phyloP scores from a whole-genome alignment of 495 filamentous ascomycete species.

The Lophium mytilinum region DNA sequence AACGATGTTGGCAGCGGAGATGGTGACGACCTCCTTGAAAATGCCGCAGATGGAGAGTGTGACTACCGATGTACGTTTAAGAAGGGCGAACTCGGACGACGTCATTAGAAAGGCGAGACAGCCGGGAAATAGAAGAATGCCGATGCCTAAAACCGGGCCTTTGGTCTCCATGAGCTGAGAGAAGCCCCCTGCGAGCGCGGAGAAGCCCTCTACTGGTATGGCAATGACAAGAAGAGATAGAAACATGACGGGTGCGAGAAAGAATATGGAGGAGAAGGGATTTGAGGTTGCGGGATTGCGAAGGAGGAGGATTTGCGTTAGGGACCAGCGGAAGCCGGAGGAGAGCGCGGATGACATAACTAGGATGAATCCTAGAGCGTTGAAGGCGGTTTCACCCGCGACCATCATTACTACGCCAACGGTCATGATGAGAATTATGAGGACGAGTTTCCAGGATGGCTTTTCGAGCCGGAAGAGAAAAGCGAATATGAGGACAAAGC shows the following conservation, averaged over 20 bases:
- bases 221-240: conserved; percentile 69
- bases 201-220: conserved; percentile 75
- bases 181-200: conserved; percentile 54
- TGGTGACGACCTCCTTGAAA: conserved; percentile 98
- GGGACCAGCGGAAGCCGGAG: conserved; percentile 92
- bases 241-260: conserved; percentile 96
- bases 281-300: conserved; percentile 94
- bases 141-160: conserved; percentile 49
- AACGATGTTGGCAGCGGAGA: conserved; percentile 75
- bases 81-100: conserved; percentile 85
- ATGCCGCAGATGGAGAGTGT: conserved; percentile 95
- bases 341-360: conserved; percentile 90
- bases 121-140: conserved; percentile 81
- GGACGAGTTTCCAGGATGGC: conserved; percentile 74
- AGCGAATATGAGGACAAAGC: conserved; percentile 92
- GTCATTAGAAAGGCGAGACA: conserved; percentile 95
- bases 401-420: conserved; percentile 98
- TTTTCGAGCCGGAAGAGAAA: conserved; percentile 89
- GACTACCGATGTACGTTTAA: conserved; percentile 92
- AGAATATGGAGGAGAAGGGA: conserved; percentile 95
- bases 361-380: conserved; percentile 77
- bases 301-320: conserved; percentile 92
- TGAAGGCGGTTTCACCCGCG: conserved; percentile 87
- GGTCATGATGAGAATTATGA: conserved; percentile 90
- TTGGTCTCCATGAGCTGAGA: conserved; percentile 52